These are phyloP conservation scores for Adansonia digitata DNA, from an alignment of 345 rosid genomes.

Conservation along the genomic window DNA sequence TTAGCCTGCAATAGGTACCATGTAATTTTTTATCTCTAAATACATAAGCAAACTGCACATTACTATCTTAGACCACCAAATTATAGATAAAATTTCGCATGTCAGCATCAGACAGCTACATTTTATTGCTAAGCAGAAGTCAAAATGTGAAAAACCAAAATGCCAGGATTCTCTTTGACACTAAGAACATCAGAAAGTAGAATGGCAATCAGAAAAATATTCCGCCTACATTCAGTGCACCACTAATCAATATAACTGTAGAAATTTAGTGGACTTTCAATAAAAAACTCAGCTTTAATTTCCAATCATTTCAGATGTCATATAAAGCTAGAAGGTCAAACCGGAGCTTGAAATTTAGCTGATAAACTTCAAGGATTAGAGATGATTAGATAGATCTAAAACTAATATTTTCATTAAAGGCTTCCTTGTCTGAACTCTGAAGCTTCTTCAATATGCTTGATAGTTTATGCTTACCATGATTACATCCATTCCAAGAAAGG, in stretches of 20 bases:
- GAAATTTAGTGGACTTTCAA: neutral
- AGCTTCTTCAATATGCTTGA: neutral
- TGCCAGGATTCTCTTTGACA: neutral
- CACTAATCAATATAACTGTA: neutral
- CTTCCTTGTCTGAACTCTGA: neutral
- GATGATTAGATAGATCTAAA: neutral
- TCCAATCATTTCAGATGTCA: neutral
- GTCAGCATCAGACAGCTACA: neutral
- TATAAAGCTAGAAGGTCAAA: neutral
- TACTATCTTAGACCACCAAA: neutral
- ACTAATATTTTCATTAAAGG: conserved; percentile 1
- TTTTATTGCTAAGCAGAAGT: neutral
- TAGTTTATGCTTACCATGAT: neutral
- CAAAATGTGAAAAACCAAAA: neutral
- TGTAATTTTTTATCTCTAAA: neutral
- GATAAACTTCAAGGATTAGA: neutral
- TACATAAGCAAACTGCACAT: neutral
- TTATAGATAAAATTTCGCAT: neutral
- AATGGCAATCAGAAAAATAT: neutral
- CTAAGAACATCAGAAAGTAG: neutral
- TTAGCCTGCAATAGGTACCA: conserved; percentile 44
- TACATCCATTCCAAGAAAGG: neutral
- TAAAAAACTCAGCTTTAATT: neutral
- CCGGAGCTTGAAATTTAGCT: neutral
- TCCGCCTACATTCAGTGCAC: neutral